phyloP scores from a whole-genome alignment of 192 early-diverging fungal species.

The Coemansia sp. region DNA sequence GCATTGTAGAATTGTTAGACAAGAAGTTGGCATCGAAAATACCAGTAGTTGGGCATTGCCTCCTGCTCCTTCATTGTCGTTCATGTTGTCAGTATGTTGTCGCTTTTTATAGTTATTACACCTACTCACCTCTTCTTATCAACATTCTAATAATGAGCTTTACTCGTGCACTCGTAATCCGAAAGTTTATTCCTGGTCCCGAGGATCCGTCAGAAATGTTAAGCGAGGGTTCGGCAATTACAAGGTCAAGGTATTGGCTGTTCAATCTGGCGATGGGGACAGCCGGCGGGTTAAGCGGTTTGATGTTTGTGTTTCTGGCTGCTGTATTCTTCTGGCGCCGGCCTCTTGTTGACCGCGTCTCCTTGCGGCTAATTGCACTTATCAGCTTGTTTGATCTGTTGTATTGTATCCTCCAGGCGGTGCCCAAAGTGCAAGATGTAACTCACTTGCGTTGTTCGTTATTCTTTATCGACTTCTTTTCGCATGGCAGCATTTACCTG shows the following conservation, averaged over 20 bases:
- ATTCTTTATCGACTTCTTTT: conserved; percentile 26
- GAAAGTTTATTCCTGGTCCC: conserved; percentile 11
- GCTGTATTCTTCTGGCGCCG: conserved; percentile 38
- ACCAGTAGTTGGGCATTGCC: neutral
- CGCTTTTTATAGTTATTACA: no score
- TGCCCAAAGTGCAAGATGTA: neutral
- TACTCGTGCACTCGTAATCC: neutral
- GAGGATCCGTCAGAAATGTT: conserved; percentile 3
- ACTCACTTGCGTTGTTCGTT: no score
- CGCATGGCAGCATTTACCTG: conserved; percentile 23
- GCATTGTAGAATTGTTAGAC: neutral
- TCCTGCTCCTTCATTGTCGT: neutral
- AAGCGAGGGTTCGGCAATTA: neutral
- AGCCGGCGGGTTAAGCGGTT: conserved; percentile 12
- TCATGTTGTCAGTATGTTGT: neutral
- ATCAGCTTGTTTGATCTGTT: conserved; percentile 29
- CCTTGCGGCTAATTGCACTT: conserved; percentile 34
- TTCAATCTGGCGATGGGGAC: neutral
- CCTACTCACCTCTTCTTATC: neutral
- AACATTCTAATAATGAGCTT: neutral
- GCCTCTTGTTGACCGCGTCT: conserved; percentile 34
- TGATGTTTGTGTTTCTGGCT: conserved; percentile 26
- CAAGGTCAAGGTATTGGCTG: conserved; percentile 1
- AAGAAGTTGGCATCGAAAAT: neutral
- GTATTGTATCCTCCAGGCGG: conserved; percentile 14